These are phyloP conservation scores for Ceratocystiopsis sp. DNA, from an alignment of 2,329 filamentous ascomycete genomes.

Conservation along the genomic window DNA sequence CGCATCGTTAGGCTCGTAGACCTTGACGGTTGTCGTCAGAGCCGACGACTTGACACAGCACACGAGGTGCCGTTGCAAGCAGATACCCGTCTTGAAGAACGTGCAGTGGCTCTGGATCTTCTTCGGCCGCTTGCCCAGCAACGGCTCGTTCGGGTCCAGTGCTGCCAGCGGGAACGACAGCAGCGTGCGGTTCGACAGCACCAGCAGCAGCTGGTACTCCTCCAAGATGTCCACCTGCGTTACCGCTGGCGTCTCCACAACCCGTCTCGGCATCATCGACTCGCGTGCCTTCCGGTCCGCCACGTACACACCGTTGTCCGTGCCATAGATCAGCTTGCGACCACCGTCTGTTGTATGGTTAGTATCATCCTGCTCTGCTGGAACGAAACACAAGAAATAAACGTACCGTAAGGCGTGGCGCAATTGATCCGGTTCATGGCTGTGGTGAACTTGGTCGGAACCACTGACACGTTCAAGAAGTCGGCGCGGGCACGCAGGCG, in stretches of 20 bases:
- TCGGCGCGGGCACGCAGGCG: constrained; percentile 73
- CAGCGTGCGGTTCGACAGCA: constrained; percentile 84
- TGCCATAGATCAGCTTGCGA: constrained; percentile 84
- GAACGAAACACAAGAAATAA: too few relatives aligned
- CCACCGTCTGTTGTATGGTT: constrained; percentile 48
- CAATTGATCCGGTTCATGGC: constrained; percentile 77
- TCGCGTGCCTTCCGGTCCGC: constrained; percentile 85
- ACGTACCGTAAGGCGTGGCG: constrained; percentile 54
- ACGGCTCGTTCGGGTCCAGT: constrained; percentile 67
- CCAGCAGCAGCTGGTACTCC: constrained; percentile 80
- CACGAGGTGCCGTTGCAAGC: constrained; percentile 81
- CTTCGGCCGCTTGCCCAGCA: constrained; percentile 69
- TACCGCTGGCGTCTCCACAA: constrained; percentile 72
- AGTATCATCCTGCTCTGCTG: too few relatives aligned
- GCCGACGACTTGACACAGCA: constrained; percentile 93
- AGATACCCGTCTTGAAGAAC: constrained; percentile 96
- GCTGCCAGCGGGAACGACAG: constrained; percentile 79
- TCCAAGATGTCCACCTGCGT: constrained; percentile 94
- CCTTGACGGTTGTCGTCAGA: constrained; percentile 90
- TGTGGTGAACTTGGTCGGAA: constrained; percentile 44
- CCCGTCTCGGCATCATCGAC: constrained; percentile 55
- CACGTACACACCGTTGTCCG: constrained; percentile 83
- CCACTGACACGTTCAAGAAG: constrained; percentile 63
- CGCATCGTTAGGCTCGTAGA: constrained; percentile 95
- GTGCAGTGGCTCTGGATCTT: constrained; percentile 96